A percentile compares a stretch with the other conserved stretches of the same genome.
These are phyloP conservation scores for Diversispora epigaea DNA, from an alignment of 192 early-diverging fungal genomes.

Conservation along the genomic window DNA sequence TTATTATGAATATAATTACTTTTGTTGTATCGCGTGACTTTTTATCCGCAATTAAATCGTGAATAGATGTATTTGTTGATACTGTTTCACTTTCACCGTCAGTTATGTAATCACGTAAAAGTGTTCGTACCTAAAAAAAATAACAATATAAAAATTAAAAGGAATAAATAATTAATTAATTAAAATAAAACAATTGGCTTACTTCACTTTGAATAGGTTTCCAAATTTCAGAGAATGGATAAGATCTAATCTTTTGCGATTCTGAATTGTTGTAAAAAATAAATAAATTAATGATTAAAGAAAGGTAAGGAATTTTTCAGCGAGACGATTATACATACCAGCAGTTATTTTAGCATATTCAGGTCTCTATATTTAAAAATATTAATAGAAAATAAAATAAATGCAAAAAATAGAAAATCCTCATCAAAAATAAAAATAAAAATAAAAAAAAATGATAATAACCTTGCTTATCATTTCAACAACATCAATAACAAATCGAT, in stretches of 20 bases:
- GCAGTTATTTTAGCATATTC: neutral
- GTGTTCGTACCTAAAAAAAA: conserved; percentile 36
- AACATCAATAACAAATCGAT: conserved; percentile 67
- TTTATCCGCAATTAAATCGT: conserved; percentile 32
- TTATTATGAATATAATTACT: conserved; percentile 2
- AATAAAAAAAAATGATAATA: neutral
- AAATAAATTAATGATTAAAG: neutral
- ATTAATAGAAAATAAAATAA: neutral
- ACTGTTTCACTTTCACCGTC: conserved; percentile 37
- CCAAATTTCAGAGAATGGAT: conserved; percentile 49
- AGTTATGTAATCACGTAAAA: conserved; percentile 49
- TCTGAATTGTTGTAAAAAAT: neutral
- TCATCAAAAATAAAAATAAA: neutral
- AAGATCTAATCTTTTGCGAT: conserved; percentile 31
- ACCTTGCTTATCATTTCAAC: conserved; percentile 45
- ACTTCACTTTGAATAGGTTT: conserved; percentile 44
- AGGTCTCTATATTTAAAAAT: conserved; percentile 10
- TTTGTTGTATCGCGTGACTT: conserved; percentile 13
- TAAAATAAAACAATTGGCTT: neutral
- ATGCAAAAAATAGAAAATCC: neutral
- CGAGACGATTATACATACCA: neutral
- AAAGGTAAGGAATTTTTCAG: neutral
- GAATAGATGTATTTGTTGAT: conserved; percentile 29
- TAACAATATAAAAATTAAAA: no score
- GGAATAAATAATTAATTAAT: no score